Conservation (phyloP, 176 grass and related monocot genomes). For the Lolium perenne region DNA sequence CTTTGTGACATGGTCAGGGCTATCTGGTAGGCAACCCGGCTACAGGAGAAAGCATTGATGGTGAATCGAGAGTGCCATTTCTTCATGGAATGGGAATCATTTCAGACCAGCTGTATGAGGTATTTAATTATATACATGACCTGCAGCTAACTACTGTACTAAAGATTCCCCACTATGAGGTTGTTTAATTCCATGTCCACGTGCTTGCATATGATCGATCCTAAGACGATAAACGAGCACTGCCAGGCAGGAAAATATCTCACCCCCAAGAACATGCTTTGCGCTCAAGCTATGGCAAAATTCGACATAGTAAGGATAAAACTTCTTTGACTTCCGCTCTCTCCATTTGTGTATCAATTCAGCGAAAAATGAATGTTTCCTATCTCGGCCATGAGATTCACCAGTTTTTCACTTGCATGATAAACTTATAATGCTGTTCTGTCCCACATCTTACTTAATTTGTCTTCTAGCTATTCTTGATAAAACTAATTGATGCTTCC, state of each 20-base stretch:
- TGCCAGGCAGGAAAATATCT: constrained; percentile 47
- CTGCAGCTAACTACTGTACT: too few species aligned
- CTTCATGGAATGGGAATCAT: constrained; percentile 61
- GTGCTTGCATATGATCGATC: neutral
- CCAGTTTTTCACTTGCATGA: neutral
- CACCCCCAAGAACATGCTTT: constrained; percentile 30
- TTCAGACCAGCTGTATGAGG: constrained; percentile 63
- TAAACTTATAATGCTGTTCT: neutral
- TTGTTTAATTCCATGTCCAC: neutral
- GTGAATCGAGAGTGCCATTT: constrained; percentile 37
- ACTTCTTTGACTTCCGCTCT: neutral
- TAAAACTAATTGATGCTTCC: constrained; percentile 11
- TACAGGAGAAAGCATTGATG: constrained; percentile 38
- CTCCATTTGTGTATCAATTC: neutral
- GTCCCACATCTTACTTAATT: neutral
- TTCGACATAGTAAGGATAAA: constrained; percentile 42
- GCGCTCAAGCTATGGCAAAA: constrained; percentile 37
- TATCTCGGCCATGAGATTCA: neutral
- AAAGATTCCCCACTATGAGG: neutral
- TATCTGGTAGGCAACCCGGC: constrained; percentile 54
- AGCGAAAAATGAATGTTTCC: neutral
- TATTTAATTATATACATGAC: constrained; percentile 22
- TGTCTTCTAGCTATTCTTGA: neutral
- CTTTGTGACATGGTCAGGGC: constrained; percentile 36
- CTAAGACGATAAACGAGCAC: constrained; percentile 31